A percentile compares a stretch with the other conserved stretches of the same genome.
phyloP scores from a whole-genome alignment of 306 rosid species.

The Rosa persica region DNA sequence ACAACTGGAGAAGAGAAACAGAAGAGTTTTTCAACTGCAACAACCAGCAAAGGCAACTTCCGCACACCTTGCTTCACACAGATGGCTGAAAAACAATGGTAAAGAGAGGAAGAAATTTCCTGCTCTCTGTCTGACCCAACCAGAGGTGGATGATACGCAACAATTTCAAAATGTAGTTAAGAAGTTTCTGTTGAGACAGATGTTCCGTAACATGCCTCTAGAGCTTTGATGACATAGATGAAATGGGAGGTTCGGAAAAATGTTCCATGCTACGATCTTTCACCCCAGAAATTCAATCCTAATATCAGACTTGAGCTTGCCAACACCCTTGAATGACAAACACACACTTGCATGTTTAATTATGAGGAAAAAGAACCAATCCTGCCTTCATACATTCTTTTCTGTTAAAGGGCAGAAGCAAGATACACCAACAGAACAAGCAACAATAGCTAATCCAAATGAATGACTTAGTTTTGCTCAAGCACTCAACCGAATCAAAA shows the following conservation, averaged over 20 bases:
- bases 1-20: not conserved
- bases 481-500: not conserved
- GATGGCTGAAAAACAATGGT: not conserved
- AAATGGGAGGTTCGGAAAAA: not conserved
- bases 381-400: not conserved
- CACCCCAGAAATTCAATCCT: not conserved
- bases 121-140: not conserved
- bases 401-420: not conserved
- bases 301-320: not conserved
- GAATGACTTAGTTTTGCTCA: not conserved
- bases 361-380: not conserved
- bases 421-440: not conserved
- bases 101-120: not conserved
- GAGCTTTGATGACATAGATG: not conserved
- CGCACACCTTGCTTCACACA: not conserved
- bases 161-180: not conserved
- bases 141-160: not conserved
- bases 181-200: not conserved
- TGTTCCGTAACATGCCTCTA: not conserved
- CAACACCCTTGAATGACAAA: not conserved
- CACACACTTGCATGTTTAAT: not conserved
- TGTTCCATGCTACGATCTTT: not conserved
- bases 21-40: not conserved
- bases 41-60: conserved; percentile 8
- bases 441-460: not conserved